phyloP scores from a whole-genome alignment of 306 rosid genomes.

The Chamaecrista fasciculata region DNA sequence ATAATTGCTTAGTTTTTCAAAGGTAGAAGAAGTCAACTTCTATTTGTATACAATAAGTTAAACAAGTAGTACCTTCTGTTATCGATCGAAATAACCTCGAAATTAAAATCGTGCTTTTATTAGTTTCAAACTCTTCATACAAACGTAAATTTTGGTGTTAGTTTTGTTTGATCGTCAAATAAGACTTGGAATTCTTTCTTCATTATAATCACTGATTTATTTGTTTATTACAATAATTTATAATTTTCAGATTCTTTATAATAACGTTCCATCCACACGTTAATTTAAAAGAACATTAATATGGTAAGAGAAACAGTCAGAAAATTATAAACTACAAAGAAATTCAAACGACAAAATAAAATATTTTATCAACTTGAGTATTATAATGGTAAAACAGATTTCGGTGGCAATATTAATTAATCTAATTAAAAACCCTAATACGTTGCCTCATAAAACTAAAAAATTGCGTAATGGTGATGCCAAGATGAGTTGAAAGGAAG shows the following conservation, averaged over 20 bases:
- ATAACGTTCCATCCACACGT: no score
- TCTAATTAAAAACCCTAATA: no score
- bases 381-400: neutral
- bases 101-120: neutral
- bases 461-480: conserved; percentile 6
- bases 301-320: no score
- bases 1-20: neutral
- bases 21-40: neutral
- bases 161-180: neutral
- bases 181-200: neutral
- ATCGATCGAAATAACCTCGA: neutral
- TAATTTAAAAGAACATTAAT: no score
- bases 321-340: no score
- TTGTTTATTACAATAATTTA: no score
- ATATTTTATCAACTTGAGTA: neutral
- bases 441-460: neutral
- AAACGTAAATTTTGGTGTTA: neutral
- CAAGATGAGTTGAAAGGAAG: neutral
- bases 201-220: no score
- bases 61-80: neutral
- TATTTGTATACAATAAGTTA: no score
- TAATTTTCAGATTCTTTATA: no score
- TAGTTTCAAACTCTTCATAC: neutral
- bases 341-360: no score
- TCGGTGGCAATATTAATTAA: no score